These are phyloP conservation scores for Hypoxylon fuscum DNA, from an alignment of 495 filamentous ascomycete genomes.

Conservation along the genomic window DNA sequence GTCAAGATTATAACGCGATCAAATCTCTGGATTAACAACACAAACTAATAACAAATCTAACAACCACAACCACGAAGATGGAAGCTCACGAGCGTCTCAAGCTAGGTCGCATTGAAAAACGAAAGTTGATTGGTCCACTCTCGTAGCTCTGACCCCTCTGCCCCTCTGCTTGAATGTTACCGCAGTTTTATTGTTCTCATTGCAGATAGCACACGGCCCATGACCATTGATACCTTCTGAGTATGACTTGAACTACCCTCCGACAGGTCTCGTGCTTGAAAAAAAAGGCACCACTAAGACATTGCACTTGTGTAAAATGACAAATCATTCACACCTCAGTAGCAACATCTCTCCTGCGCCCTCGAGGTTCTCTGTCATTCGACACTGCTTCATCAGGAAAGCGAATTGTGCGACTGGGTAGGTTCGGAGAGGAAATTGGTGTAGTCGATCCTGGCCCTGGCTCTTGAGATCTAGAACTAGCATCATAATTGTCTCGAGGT, in stretches of 20 bases:
- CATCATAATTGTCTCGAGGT: slow-evolving; percentile 10
- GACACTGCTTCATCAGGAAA: slow-evolving; percentile 53
- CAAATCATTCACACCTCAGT: slow-evolving; percentile 20
- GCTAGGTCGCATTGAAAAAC: background rate
- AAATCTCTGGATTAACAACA: background rate
- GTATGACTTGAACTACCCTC: background rate
- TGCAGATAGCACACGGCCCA: slow-evolving; percentile 6
- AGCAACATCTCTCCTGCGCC: slow-evolving; percentile 8
- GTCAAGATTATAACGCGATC: slow-evolving; percentile 4
- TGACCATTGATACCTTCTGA: slow-evolving; percentile 18
- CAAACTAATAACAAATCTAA: background rate
- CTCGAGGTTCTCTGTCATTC: background rate
- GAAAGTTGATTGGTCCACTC: background rate
- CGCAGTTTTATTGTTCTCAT: slow-evolving; percentile 20
- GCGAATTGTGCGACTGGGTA: slow-evolving; percentile 48
- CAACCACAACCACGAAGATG: slow-evolving; percentile 13
- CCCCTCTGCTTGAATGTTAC: slow-evolving; percentile 9
- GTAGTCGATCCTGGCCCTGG: background rate
- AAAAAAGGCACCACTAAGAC: background rate
- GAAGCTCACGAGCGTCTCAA: slow-evolving; percentile 10
- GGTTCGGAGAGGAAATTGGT: slow-evolving; percentile 14
- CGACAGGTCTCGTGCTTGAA: background rate
- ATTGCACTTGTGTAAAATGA: slow-evolving; percentile 2
- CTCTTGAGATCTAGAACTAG: background rate
- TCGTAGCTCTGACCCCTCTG: background rate